Base-by-base conservation (phyloP, 2,329 filamentous ascomycete species). In the Podosphaera fusca region DNA sequence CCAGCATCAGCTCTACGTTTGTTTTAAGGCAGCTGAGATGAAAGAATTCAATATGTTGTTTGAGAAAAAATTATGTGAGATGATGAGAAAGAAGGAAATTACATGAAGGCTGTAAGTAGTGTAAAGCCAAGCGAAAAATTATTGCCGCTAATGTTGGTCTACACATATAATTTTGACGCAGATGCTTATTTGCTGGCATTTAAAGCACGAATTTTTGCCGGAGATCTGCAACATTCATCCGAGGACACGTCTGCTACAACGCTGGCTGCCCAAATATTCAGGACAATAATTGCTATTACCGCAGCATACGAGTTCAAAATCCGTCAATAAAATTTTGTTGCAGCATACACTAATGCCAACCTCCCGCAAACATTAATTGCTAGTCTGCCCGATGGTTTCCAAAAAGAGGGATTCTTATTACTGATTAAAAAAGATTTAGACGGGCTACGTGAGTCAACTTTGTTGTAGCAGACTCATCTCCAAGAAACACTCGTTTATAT, bases 121-220 rank as follows among this genome's bases (percentile, higher is more conserved):
- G 4, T 54, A 36, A 21, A 54, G 7, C 6, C 12, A 36, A 9
- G 21, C 9, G 21, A 9, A 21, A 21, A n/a, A 21, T 7, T 29
- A 61, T 66, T 55, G 12, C 52, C 52, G 42, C 6, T 55, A 21
- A 54, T 54, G 14, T 54, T 34, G 35, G 35, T 55, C 2, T 67
- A 61, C 50, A 61, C 38, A 8, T 65, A 66, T 53, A 67, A 67
- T 51, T 60, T 65, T 21, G 58, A 66, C 40, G 57, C 53, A 9
- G 46, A 66, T 52, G 62, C 42, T 58, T n/a, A n/a, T n/a, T n/a
- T 66, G 3, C 21, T 46, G 12, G 62, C 61, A 40, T 56, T 47
- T 31, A 64, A 65, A 47, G 62, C 63, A 33, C 29, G 63, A 34
- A 54, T 64, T 21, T 62, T 60, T 40, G 63, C 63, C 12, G 60